phyloP scores from a whole-genome alignment of 2,329 filamentous ascomycete species.

The Fusarium albosuccineum region DNA sequence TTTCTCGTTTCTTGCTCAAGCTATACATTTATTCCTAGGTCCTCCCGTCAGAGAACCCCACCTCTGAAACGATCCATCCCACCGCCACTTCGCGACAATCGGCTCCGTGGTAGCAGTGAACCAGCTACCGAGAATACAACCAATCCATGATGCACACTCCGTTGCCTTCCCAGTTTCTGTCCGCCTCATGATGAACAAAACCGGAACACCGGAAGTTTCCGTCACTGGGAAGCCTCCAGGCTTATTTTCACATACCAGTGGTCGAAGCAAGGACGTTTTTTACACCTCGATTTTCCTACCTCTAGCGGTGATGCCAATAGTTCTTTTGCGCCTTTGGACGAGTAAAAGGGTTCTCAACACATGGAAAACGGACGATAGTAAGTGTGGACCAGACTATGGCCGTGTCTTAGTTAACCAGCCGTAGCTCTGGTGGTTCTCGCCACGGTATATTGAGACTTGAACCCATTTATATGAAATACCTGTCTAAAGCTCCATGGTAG shows the following conservation, averaged over 20 bases:
- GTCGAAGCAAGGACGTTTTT: not conserved
- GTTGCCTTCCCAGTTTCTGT: too few relatives aligned
- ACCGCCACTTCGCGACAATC: too few relatives aligned
- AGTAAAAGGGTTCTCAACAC: constrained; percentile 15
- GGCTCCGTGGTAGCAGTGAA: too few relatives aligned
- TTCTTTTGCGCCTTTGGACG: constrained; percentile 22
- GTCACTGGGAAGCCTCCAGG: too few relatives aligned
- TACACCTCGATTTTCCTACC: constrained; percentile 7
- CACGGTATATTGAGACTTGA: not conserved
- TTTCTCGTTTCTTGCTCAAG: too few relatives aligned
- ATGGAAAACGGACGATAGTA: constrained; percentile 32
- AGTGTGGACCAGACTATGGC: not conserved
- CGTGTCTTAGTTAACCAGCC: not conserved
- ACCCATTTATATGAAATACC: rapidly evolving
- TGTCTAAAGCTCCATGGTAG: not conserved
- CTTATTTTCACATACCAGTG: constrained; percentile 2
- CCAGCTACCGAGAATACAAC: too few relatives aligned
- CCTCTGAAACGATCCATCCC: too few relatives aligned
- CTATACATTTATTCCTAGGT: too few relatives aligned
- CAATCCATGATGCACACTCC: too few relatives aligned
- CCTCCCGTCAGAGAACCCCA: too few relatives aligned
- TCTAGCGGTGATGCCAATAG: constrained; percentile 7
- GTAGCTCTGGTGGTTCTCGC: constrained; percentile 7
- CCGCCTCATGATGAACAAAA: too few relatives aligned
- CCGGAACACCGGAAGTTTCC: too few relatives aligned